Conservation (phyloP, 1,284 basidiomycete genomes). For the Cutaneotrichosporon sp. region DNA sequence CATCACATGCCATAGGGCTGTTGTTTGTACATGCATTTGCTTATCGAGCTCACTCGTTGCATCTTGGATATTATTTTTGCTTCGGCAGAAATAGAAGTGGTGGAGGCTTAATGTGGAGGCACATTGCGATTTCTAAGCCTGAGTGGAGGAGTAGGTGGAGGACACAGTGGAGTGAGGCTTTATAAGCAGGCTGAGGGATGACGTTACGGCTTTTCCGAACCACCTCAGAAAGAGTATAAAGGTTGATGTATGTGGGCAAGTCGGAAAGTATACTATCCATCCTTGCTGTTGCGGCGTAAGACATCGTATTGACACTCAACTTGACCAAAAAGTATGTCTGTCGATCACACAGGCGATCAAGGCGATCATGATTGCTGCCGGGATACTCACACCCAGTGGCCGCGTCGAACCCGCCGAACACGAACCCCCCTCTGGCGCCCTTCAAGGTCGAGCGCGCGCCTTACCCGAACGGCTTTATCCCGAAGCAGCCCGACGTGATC, state of each 20-base stretch:
- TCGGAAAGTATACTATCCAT: too few species aligned
- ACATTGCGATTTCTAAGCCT: too few species aligned
- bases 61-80: neutral
- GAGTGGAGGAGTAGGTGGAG: constrained; percentile 1
- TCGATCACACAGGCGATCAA: too few species aligned
- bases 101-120: neutral
- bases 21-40: too few species aligned
- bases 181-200: too few species aligned
- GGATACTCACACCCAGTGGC: constrained; percentile 1
- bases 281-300: neutral
- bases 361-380: too few species aligned
- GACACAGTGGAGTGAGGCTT: neutral
- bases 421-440: constrained; percentile 12
- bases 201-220: too few species aligned
- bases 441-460: constrained; percentile 6
- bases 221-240: too few species aligned
- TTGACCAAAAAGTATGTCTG: too few species aligned
- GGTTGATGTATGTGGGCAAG: too few species aligned
- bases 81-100: neutral
- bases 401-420: constrained; percentile 4
- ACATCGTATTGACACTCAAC: neutral
- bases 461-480: constrained; percentile 26
- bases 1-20: too few species aligned
- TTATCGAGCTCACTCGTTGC: neutral
- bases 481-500: constrained; percentile 60